A percentile compares a stretch with the other conserved stretches of the same genome.
phyloP scores from a whole-genome alignment of 352 stramenopile species.

The Chrysophaeum taylorii region DNA sequence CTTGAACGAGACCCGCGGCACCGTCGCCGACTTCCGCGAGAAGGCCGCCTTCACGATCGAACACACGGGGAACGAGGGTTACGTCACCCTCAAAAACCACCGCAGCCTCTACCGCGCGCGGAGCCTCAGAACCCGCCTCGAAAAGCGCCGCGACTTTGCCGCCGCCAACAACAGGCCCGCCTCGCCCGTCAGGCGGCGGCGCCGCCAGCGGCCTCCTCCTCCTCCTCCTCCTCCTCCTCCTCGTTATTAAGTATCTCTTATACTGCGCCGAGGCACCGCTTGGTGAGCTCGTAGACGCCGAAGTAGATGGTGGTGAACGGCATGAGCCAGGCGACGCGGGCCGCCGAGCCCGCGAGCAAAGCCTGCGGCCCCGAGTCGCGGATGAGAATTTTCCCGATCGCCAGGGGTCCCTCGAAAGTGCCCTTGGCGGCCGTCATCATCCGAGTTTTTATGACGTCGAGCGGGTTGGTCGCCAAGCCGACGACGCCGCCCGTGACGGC shows the following conservation, averaged over 20 bases:
- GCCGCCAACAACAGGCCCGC: too few species aligned
- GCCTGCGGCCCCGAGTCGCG: neutral
- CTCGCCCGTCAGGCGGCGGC: too few species aligned
- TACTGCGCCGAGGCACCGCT: constrained; percentile 17
- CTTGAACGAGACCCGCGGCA: neutral
- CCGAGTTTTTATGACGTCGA: constrained; percentile 81
- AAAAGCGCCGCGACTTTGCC: too few species aligned
- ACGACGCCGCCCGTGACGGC: constrained; percentile 64
- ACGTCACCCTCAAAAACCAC: too few species aligned
- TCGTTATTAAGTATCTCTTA: too few species aligned
- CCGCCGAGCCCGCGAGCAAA: constrained; percentile 28
- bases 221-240: too few species aligned
- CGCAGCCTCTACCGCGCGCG: too few species aligned
- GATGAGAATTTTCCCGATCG: neutral
- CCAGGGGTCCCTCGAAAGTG: neutral
- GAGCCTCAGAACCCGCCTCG: too few species aligned
- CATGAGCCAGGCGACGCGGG: constrained; percentile 34
- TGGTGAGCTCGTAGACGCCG: constrained; percentile 32
- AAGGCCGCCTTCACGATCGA: neutral
- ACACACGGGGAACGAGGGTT: neutral
- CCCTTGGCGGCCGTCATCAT: constrained; percentile 46
- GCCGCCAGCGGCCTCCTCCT: too few species aligned
- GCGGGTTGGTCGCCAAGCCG: constrained; percentile 72
- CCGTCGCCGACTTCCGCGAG: neutral
- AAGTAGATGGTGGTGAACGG: constrained; percentile 40